Percentiles rank a stretch among this genome's conserved stretches.
phyloP scores from a whole-genome alignment of 495 filamentous ascomycete genomes.

The Penicillium bovifimosum region DNA sequence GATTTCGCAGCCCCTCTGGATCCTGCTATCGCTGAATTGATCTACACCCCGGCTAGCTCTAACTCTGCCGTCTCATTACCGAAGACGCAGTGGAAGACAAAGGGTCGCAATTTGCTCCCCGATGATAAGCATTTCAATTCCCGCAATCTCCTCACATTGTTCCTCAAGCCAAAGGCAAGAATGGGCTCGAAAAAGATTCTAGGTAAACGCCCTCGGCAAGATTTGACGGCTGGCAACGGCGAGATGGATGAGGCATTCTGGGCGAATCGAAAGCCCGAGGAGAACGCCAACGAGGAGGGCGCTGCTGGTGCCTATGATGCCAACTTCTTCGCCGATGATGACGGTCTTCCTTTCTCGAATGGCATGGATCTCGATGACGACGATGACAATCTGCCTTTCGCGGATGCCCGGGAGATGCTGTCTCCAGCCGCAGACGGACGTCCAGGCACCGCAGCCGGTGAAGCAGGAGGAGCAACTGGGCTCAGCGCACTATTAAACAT shows the following conservation, averaged over 20 bases:
- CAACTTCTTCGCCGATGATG: conserved; percentile 96
- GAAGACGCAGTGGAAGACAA: conserved; percentile 92
- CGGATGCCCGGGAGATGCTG: conserved; percentile 86
- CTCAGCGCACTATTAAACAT: conserved; percentile 39
- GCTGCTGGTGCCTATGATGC: conserved; percentile 79
- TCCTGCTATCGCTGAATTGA: conserved; percentile 62
- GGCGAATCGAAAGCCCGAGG: conserved; percentile 66
- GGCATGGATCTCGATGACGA: conserved; percentile 59
- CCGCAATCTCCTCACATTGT: conserved; percentile 77
- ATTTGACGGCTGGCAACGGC: conserved; percentile 49
- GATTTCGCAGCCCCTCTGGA: conserved; percentile 76
- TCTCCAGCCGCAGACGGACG: conserved; percentile 58
- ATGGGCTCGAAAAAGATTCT: conserved; percentile 54
- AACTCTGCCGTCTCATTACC: conserved; percentile 77
- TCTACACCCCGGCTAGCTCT: conserved; percentile 78
- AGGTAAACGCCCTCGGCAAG: conserved; percentile 34
- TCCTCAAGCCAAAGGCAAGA: conserved; percentile 88
- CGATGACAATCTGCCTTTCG: conserved; percentile 80
- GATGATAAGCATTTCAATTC: conserved; percentile 99
- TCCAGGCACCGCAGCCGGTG: conserved; percentile 34
- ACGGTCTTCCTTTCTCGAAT: conserved; percentile 71
- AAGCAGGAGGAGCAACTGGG: conserved; percentile 32
- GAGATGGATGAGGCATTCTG: conserved; percentile 96
- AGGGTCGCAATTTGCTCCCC: conserved; percentile 84
- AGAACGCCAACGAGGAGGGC: conserved; percentile 47